Evolutionary conservation across 2,329 filamentous ascomycete genomes (phyloP).

Genomic region (Colletotrichum truncatum): DNA sequence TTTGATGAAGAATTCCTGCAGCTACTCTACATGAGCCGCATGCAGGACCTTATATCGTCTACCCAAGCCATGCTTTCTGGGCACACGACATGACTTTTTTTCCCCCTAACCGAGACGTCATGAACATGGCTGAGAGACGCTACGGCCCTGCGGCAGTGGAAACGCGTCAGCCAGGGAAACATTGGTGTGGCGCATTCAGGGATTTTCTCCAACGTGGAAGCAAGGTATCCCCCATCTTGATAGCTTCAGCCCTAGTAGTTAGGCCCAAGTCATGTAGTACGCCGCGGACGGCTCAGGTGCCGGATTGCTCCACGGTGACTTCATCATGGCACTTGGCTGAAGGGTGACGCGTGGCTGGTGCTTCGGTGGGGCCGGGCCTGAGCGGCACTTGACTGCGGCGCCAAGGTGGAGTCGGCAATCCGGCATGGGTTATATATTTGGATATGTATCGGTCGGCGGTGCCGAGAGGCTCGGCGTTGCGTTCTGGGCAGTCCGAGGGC

Average conservation of each 20-base stretch:
- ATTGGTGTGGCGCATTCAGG: neutral
- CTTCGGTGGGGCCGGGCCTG: neutral
- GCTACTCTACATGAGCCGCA: neutral
- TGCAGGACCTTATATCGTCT: neutral
- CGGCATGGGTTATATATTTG: conserved; percentile 4
- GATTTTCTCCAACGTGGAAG: neutral
- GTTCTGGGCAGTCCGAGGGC: no score
- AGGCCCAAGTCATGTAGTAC: neutral
- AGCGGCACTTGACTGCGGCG: conserved; percentile 6
- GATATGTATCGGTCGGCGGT: neutral
- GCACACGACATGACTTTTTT: conserved; percentile 8
- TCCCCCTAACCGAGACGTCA: neutral
- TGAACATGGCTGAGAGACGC: conserved; percentile 10
- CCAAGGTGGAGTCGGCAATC: conserved; percentile 20
- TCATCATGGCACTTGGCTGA: conserved; percentile 19
- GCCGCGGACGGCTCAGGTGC: neutral
- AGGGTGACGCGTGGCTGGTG: conserved; percentile 15
- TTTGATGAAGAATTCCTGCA: neutral
- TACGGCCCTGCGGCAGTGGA: neutral
- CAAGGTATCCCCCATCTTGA: conserved; percentile 1
- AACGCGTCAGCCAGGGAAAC: conserved; percentile 15
- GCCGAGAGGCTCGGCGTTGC: neutral
- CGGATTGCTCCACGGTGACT: conserved; percentile 17
- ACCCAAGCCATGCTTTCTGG: neutral
- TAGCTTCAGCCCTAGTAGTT: neutral